Percentiles rank a stretch among this genome's conserved stretches.
Evolutionary conservation across 805 yeast genomes (phyloP).

Genomic region (Hermanozyma aechmeae): DNA sequence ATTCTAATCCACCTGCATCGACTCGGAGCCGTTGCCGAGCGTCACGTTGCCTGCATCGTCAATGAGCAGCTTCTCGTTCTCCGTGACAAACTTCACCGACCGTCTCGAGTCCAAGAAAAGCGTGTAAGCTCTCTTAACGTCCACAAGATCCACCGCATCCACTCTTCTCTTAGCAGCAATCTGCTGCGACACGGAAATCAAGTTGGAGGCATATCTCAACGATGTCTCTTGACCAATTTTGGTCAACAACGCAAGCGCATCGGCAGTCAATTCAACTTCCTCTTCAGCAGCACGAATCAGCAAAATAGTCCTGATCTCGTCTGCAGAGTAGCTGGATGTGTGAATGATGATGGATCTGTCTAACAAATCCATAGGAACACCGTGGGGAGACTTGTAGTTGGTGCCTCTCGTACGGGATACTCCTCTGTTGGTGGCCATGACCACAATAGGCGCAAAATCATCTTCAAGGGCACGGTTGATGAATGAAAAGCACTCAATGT

Average conservation of each 20-base stretch:
- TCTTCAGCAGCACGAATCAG: constrained; percentile 90
- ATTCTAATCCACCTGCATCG: constrained; percentile 29
- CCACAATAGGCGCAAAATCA: constrained; percentile 92
- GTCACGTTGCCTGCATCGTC: constrained; percentile 71
- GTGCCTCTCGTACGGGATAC: constrained; percentile 91
- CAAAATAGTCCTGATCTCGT: constrained; percentile 80
- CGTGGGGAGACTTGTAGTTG: constrained; percentile 90
- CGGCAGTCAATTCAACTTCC: constrained; percentile 74
- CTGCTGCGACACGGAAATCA: constrained; percentile 84
- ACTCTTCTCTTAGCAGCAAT: constrained; percentile 76
- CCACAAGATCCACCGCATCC: constrained; percentile 60
- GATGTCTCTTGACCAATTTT: constrained; percentile 86
- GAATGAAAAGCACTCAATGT: constrained; percentile 91
- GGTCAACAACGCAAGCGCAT: constrained; percentile 80
- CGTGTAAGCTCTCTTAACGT: constrained; percentile 78
- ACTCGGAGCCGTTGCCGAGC: constrained; percentile 31
- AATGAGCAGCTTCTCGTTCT: constrained; percentile 57
- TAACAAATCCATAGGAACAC: constrained; percentile 89
- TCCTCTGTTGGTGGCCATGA: constrained; percentile 96
- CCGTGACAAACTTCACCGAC: constrained; percentile 78
- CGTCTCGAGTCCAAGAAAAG: constrained; percentile 84
- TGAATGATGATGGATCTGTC: constrained; percentile 92
- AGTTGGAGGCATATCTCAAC: constrained; percentile 84
- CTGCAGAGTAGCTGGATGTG: constrained; percentile 66
- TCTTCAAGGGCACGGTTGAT: constrained; percentile 94